These are phyloP conservation scores for Aspergillus carbonarius DNA, from an alignment of 2,329 filamentous ascomycete genomes.

Conservation along the genomic window DNA sequence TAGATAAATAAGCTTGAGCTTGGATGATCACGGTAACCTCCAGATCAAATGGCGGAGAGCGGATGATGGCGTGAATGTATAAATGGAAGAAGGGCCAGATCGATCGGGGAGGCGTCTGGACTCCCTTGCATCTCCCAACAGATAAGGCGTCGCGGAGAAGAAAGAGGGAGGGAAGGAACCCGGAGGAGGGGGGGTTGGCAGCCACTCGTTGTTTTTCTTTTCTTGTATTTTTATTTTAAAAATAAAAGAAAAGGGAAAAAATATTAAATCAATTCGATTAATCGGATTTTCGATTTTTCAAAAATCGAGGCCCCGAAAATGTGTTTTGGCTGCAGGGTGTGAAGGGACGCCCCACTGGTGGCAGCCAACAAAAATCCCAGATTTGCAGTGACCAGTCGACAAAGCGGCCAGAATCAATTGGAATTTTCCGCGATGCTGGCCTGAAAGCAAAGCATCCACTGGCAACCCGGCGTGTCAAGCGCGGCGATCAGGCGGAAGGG, in stretches of 20 bases:
- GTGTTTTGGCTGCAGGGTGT: background rate
- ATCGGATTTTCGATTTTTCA: background rate
- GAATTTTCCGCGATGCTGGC: constrained; percentile 14
- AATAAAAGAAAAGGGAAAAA: constrained; percentile 9
- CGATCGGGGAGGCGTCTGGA: constrained; percentile 25
- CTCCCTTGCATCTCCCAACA: constrained; percentile 28
- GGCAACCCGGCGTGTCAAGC: constrained; percentile 19
- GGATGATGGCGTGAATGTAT: constrained; percentile 9
- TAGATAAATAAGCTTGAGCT: constrained; percentile 11
- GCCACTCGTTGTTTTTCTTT: constrained; percentile 7
- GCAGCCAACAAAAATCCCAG: constrained; percentile 17
- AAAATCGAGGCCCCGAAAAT: too few relatives aligned
- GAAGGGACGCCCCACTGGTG: constrained; percentile 9
- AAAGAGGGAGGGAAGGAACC: background rate
- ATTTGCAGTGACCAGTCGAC: constrained; percentile 1
- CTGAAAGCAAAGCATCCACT: constrained; percentile 12
- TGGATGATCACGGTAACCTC: constrained; percentile 3
- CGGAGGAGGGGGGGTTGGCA: constrained; percentile 11
- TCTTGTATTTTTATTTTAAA: constrained; percentile 11
- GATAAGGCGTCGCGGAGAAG: constrained; percentile 23
- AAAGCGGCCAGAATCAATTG: constrained; percentile 9
- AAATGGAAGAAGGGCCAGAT: constrained; percentile 20
- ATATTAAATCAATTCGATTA: constrained; percentile 8
- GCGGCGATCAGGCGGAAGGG: constrained; percentile 25
- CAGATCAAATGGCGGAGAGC: constrained; percentile 10